Evolutionary conservation across 2,329 filamentous ascomycete species (phyloP).

Genomic region (Thermoascus crustaceus): DNA sequence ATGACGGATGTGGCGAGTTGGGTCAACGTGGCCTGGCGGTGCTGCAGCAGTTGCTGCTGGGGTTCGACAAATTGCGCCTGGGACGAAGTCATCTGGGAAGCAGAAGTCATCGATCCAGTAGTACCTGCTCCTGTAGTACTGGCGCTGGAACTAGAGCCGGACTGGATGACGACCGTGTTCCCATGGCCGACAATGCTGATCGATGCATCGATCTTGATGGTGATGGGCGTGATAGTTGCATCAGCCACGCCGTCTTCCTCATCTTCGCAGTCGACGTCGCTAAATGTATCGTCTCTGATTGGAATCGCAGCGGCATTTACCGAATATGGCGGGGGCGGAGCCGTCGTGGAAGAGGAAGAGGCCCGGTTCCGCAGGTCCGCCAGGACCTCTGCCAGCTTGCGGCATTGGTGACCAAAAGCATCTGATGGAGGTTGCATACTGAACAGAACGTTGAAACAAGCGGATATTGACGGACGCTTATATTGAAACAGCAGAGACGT

Average conservation of each 20-base stretch:
- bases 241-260: slow-evolving; percentile 9
- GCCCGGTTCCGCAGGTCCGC: slow-evolving; percentile 6
- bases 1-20: slow-evolving; percentile 19
- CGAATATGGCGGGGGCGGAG: no score
- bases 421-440: slow-evolving; percentile 24
- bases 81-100: background rate
- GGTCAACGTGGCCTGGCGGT: slow-evolving; percentile 17
- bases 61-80: slow-evolving; percentile 6
- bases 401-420: slow-evolving; percentile 18
- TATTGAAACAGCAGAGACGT: no score
- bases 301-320: no score
- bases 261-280: slow-evolving; percentile 10
- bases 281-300: no score
- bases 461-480: no score
- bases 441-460: no score
- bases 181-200: slow-evolving; percentile 25
- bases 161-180: slow-evolving; percentile 24
- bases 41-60: slow-evolving; percentile 15
- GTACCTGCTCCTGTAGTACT: background rate
- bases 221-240: slow-evolving; percentile 13
- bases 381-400: slow-evolving; percentile 22
- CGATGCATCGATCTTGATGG: slow-evolving; percentile 28
- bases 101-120: background rate
- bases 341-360: slow-evolving; percentile 2
- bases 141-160: slow-evolving; percentile 3